Percentiles rank a stretch among this genome's conserved stretches.
Conservation (phyloP, 352 stramenopile genomes). For the Aphanomyces stellatus region DNA sequence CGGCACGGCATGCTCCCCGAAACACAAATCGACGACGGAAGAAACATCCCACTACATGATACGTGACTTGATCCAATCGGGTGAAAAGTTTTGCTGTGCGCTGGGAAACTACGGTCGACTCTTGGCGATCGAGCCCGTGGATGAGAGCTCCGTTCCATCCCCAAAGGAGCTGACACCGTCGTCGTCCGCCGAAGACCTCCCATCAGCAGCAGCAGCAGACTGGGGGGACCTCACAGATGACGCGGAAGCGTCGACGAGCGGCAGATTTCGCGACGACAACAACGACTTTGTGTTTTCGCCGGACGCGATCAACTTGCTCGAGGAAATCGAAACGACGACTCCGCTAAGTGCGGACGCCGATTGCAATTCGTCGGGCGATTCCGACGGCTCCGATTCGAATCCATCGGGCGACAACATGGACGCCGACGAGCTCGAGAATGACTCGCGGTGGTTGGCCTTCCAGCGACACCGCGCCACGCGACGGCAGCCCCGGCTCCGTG, state of each 20-base stretch:
- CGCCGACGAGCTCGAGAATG: slow-evolving; percentile 29
- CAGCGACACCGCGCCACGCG: not conserved
- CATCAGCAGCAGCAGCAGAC: not conserved
- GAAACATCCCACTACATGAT: slow-evolving; percentile 36
- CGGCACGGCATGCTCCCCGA: not conserved
- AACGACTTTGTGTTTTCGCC: slow-evolving; percentile 12
- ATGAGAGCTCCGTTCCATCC: not conserved
- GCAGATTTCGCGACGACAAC: no score
- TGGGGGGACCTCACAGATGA: not conserved
- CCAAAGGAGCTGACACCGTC: not conserved
- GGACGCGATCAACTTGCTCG: slow-evolving; percentile 31
- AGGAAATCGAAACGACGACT: slow-evolving; percentile 57
- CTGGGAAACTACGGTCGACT: slow-evolving; percentile 55
- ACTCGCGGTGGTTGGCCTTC: slow-evolving; percentile 19
- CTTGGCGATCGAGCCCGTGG: slow-evolving; percentile 33
- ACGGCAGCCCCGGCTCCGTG: not conserved
- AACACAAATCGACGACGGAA: not conserved
- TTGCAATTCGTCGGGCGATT: slow-evolving; percentile 25
- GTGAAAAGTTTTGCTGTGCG: slow-evolving; percentile 42
- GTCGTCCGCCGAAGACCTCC: not conserved
- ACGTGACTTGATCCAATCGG: slow-evolving; percentile 40
- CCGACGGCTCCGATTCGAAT: slow-evolving; percentile 57
- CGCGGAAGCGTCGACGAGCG: no score
- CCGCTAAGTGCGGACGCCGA: slow-evolving; percentile 34
- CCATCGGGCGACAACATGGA: slow-evolving; percentile 65